A percentile compares a stretch with the other conserved stretches of the same genome.
phyloP scores from a whole-genome alignment of 306 rosid species.

The Benincasa hispida region DNA sequence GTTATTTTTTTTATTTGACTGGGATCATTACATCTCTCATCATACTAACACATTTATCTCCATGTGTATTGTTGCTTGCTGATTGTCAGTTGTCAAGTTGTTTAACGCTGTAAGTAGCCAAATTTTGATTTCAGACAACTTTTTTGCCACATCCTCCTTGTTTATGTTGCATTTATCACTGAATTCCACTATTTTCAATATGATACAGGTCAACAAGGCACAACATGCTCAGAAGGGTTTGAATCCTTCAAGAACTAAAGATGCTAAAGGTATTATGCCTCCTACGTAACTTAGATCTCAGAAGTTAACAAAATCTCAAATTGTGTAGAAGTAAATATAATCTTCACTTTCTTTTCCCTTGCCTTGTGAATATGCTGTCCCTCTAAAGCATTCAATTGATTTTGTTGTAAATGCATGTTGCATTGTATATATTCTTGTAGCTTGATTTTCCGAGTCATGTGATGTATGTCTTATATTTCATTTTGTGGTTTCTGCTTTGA shows the following conservation, averaged over 20 bases:
- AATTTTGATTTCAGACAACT: neutral
- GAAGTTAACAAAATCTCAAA: neutral
- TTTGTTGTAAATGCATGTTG: neutral
- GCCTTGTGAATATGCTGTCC: neutral
- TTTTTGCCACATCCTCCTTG: neutral
- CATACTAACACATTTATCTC: constrained; percentile 27
- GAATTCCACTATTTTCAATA: neutral
- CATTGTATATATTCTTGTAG: neutral
- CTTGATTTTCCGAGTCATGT: neutral
- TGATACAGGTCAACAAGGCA: constrained; percentile 91
- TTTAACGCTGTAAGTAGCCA: constrained; percentile 84
- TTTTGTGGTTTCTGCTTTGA: neutral
- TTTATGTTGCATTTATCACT: neutral
- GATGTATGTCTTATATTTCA: neutral
- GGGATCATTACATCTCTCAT: constrained; percentile 1
- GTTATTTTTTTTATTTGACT: neutral
- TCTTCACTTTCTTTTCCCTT: neutral
- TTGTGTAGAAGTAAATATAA: neutral
- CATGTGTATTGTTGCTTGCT: constrained; percentile 23
- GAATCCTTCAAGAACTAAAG: constrained; percentile 58
- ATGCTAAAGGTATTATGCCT: constrained; percentile 56
- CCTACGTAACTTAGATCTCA: neutral
- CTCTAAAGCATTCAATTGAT: neutral
- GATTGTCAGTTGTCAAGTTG: constrained; percentile 77
- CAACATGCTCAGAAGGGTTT: constrained; percentile 74